A percentile compares a stretch with the other conserved stretches of the same genome.
These are phyloP conservation scores for Huntiella abstrusa DNA, from an alignment of 2,329 filamentous ascomycete species.

Conservation along the genomic window DNA sequence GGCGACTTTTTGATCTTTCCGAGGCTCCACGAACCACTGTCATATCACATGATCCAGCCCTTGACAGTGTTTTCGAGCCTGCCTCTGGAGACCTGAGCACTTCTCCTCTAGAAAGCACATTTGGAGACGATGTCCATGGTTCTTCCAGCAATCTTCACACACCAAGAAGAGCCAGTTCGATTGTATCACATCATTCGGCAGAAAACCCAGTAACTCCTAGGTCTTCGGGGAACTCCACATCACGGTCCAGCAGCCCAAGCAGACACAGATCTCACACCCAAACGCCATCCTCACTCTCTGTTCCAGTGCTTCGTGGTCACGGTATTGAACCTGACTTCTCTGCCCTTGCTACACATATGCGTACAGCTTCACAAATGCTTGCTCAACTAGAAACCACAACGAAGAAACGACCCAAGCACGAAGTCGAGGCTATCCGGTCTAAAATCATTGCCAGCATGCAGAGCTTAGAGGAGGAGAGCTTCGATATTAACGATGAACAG, in stretches of 20 bases:
- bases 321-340: conserved; percentile 62
- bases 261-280: conserved; percentile 26
- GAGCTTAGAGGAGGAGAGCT: conserved; percentile 68
- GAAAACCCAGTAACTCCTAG: conserved; percentile 42
- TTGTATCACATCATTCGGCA: background rate
- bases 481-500: conserved; percentile 53
- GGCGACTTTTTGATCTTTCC: conserved; percentile 48
- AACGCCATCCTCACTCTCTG: conserved; percentile 25
- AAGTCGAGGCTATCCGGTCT: conserved; percentile 66
- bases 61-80: conserved; percentile 73
- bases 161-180: conserved; percentile 23
- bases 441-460: conserved; percentile 88
- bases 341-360: conserved; percentile 70
- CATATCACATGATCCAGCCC: conserved; percentile 24
- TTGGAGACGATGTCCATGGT: conserved; percentile 26
- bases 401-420: conserved; percentile 58
- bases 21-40: conserved; percentile 37
- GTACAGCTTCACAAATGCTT: conserved; percentile 72
- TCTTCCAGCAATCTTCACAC: background rate
- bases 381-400: conserved; percentile 66
- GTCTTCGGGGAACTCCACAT: conserved; percentile 48
- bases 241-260: conserved; percentile 48
- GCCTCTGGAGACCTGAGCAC: conserved; percentile 58
- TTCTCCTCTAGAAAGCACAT: conserved; percentile 46
- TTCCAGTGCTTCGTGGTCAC: conserved; percentile 20